A percentile compares a stretch with the other conserved stretches of the same genome.
phyloP scores from a whole-genome alignment of 1,284 basidiomycete genomes.

The Filobasidium uniguttulatum region DNA sequence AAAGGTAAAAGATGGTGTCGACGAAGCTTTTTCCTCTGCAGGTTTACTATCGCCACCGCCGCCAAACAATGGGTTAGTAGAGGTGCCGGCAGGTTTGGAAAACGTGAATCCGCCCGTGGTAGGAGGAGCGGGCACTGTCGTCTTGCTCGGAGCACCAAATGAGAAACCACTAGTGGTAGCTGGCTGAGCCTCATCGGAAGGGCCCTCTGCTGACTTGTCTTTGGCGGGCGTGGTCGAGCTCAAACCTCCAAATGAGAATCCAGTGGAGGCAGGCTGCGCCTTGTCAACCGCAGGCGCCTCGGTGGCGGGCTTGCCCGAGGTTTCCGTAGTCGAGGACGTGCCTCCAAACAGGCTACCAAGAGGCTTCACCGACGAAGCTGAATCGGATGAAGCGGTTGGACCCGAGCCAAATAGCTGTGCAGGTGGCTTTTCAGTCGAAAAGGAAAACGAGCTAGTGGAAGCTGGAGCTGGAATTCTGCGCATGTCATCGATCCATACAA shows the following conservation, averaged over 20 bases:
- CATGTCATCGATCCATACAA: neutral
- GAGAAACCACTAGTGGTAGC: neutral
- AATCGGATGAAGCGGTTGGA: too few species aligned
- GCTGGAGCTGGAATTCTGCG: neutral
- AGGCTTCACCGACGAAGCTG: neutral
- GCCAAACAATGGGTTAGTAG: neutral
- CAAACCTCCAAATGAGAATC: neutral
- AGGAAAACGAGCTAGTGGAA: neutral
- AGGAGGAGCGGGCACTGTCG: neutral
- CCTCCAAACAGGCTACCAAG: neutral
- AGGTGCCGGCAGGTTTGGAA: neutral
- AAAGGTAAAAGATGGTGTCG: neutral
- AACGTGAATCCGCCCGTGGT: neutral
- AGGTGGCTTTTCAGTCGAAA: too few species aligned
- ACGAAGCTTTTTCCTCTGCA: neutral
- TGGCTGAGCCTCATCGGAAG: too few species aligned
- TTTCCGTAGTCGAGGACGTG: neutral
- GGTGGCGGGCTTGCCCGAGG: neutral
- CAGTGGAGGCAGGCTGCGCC: too few species aligned
- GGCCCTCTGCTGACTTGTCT: too few species aligned
- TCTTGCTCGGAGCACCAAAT: neutral
- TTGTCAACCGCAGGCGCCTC: neutral
- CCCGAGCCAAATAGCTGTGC: too few species aligned
- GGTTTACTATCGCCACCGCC: neutral
- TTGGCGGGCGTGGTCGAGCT: neutral